These are phyloP conservation scores for Cyberlindnera petersonii DNA, from an alignment of 805 yeast genomes.

Conservation along the genomic window DNA sequence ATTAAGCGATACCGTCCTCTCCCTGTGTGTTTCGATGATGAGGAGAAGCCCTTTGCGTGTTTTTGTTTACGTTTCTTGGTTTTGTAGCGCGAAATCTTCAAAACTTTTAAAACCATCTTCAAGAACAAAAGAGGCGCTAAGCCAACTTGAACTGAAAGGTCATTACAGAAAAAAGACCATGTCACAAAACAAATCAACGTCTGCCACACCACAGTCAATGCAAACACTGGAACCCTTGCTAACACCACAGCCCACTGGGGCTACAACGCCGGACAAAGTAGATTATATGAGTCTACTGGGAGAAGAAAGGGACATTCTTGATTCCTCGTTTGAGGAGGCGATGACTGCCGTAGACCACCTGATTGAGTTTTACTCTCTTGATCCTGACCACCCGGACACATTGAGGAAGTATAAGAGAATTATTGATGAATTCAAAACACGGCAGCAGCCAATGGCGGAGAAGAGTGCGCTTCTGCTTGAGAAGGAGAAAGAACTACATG, in stretches of 20 bases:
- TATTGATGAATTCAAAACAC: constrained; percentile 1
- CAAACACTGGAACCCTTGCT: no score
- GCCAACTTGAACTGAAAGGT: no score
- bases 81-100: no score
- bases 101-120: no score
- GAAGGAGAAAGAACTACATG: constrained; percentile 14
- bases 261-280: neutral
- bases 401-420: neutral
- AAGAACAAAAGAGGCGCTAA: no score
- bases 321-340: constrained; percentile 10
- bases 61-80: no score
- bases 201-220: neutral
- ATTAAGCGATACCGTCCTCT: no score
- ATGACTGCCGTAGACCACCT: constrained; percentile 12
- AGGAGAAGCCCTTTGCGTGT: no score
- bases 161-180: no score
- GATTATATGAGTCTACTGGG: constrained; percentile 4
- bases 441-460: constrained; percentile 6
- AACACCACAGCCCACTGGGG: no score
- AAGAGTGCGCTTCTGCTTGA: constrained; percentile 10
- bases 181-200: no score
- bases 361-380: constrained; percentile 17
- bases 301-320: constrained; percentile 14
- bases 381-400: constrained; percentile 11
- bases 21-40: no score